phyloP scores from a whole-genome alignment of 2,329 filamentous ascomycete species.

The Ophiocordyceps camponoti-leonardi region DNA sequence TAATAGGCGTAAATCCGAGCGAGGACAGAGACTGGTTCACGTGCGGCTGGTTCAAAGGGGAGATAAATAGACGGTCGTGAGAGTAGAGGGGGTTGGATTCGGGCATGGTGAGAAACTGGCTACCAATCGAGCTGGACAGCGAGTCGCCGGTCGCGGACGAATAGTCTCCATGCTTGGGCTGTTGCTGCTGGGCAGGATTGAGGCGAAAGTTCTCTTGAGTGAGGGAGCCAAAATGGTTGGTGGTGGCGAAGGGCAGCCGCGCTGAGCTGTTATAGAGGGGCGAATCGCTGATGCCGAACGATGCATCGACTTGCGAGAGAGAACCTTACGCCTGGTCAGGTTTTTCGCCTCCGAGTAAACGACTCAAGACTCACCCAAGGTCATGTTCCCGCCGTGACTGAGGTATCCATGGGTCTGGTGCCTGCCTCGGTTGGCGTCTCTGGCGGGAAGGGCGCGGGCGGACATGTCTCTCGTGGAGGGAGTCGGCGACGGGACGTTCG shows the following conservation, averaged over 20 bases:
- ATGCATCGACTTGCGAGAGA: constrained; percentile 10
- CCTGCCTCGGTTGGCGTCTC: constrained; percentile 8
- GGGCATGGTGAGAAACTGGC: constrained; percentile 11
- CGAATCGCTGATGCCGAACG: constrained; percentile 12
- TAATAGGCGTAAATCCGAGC: constrained; percentile 14
- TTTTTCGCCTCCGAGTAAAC: not conserved
- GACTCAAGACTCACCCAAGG: constrained; percentile 3
- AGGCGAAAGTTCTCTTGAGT: constrained; percentile 12
- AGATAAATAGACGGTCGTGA: constrained; percentile 14
- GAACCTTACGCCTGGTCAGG: constrained; percentile 8
- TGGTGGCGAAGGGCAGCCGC: constrained; percentile 10
- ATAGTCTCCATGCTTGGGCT: constrained; percentile 12
- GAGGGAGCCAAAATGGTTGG: constrained; percentile 8
- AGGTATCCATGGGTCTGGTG: constrained; percentile 4
- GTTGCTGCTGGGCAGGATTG: constrained; percentile 7
- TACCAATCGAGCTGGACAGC: constrained; percentile 6
- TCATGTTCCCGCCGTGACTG: constrained; percentile 2
- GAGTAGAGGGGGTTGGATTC: constrained; percentile 16
- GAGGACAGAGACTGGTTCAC: constrained; percentile 8
- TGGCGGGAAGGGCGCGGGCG: constrained; percentile 7
- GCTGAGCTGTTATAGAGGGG: constrained; percentile 14
- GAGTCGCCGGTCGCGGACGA: constrained; percentile 6
- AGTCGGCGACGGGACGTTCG: constrained; percentile 20
- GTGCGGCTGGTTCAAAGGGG: constrained; percentile 9
- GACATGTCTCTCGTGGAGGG: constrained; percentile 12